Percentiles rank a stretch among this genome's conserved stretches.
These are phyloP conservation scores for Myochromella boudieri DNA, from an alignment of 768 basidiomycete species.

Conservation along the genomic window DNA sequence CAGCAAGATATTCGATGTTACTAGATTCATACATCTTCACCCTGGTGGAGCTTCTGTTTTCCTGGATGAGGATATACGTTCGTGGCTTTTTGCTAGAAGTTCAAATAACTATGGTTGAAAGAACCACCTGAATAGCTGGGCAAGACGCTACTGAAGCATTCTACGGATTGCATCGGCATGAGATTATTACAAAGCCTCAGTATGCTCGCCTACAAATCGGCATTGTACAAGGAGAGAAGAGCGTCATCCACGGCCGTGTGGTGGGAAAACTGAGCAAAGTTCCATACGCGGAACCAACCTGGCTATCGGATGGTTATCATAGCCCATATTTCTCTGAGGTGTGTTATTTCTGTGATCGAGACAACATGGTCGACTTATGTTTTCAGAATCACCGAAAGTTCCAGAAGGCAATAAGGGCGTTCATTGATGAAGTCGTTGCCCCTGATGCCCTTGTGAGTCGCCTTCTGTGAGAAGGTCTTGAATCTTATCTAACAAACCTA, in stretches of 20 bases:
- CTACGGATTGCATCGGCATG: slow-evolving; percentile 87
- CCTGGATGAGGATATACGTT: slow-evolving; percentile 73
- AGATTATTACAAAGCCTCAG: slow-evolving; percentile 80
- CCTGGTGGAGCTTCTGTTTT: slow-evolving; percentile 85
- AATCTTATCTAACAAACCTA: slow-evolving; percentile 28
- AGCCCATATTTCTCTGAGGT: slow-evolving; percentile 79
- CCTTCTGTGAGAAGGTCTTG: not conserved
- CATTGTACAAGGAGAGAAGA: slow-evolving; percentile 64
- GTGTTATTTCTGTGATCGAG: slow-evolving; percentile 31
- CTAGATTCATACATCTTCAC: slow-evolving; percentile 79
- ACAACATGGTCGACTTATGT: slow-evolving; percentile 10
- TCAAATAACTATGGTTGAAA: slow-evolving; percentile 8
- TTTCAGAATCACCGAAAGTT: slow-evolving; percentile 59
- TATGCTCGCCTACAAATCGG: slow-evolving; percentile 79
- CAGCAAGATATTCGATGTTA: slow-evolving; percentile 81
- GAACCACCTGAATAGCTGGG: slow-evolving; percentile 62
- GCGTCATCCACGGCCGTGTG: slow-evolving; percentile 53
- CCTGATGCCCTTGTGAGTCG: slow-evolving; percentile 48
- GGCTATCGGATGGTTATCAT: slow-evolving; percentile 66
- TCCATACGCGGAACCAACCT: slow-evolving; percentile 91
- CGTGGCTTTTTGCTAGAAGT: slow-evolving; percentile 22
- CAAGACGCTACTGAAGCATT: slow-evolving; percentile 90
- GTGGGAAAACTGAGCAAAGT: slow-evolving; percentile 72
- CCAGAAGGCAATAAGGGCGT: slow-evolving; percentile 64
- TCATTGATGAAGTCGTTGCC: slow-evolving; percentile 69